Conservation (phyloP, 352 stramenopile genomes). For the Phytophthora lateralis region DNA sequence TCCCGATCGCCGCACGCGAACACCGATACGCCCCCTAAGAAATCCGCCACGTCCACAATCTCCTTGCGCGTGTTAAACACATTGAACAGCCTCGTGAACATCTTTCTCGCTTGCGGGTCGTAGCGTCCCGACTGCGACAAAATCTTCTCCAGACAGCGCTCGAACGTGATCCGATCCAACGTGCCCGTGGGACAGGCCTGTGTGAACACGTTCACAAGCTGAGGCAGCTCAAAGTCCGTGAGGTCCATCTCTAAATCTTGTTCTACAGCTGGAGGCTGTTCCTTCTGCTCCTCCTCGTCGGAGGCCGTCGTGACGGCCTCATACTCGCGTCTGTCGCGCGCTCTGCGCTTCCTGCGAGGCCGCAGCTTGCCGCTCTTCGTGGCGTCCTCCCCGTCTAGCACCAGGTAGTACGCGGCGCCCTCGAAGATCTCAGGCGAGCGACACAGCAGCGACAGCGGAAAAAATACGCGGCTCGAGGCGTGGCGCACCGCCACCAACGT, state of each 20-base stretch:
- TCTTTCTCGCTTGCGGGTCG: constrained; percentile 65
- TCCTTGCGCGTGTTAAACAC: constrained; percentile 70
- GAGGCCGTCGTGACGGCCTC: constrained; percentile 23
- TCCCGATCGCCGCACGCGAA: constrained; percentile 82
- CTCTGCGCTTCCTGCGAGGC: constrained; percentile 20
- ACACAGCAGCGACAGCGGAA: constrained; percentile 72
- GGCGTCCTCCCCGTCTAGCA: constrained; percentile 30
- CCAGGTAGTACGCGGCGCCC: constrained; percentile 47
- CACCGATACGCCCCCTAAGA: constrained; percentile 82
- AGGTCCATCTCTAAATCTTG: constrained; percentile 70
- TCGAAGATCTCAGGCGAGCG: constrained; percentile 61
- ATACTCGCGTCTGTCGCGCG: constrained; percentile 22
- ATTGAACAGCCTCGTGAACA: constrained; percentile 82
- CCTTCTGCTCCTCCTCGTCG: constrained; percentile 27
- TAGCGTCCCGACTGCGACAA: constrained; percentile 82
- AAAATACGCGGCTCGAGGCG: constrained; percentile 50
- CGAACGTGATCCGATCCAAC: constrained; percentile 74
- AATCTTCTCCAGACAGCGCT: constrained; percentile 79
- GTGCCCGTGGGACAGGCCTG: constrained; percentile 75
- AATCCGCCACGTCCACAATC: constrained; percentile 81
- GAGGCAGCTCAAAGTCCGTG: constrained; percentile 82
- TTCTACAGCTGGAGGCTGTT: constrained; percentile 17
- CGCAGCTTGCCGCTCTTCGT: constrained; percentile 20
- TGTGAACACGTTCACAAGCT: constrained; percentile 85
- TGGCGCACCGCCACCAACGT: constrained; percentile 30